These are phyloP conservation scores for Penicillium sp. DNA, from an alignment of 2,329 filamentous ascomycete genomes.

Conservation along the genomic window DNA sequence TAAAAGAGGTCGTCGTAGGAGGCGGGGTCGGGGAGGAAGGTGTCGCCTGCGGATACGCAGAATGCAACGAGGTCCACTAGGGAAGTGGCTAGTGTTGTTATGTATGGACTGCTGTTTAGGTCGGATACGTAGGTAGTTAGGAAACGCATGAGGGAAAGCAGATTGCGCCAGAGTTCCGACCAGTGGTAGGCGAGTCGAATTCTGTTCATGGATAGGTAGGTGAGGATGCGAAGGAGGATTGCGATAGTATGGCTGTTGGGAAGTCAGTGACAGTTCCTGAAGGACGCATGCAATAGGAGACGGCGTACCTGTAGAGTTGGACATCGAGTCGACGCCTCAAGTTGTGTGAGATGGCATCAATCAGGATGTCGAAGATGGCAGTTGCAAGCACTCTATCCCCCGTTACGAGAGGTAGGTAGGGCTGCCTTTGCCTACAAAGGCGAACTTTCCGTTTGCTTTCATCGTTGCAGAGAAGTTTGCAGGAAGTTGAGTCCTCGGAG, in stretches of 20 bases:
- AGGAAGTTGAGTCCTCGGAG: conserved; percentile 80
- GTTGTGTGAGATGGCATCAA: conserved; percentile 94
- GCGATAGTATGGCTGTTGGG: conserved; percentile 68
- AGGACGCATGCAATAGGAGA: not conserved
- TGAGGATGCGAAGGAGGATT: conserved; percentile 80
- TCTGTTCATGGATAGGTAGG: conserved; percentile 80
- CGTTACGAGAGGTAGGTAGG: conserved; percentile 76
- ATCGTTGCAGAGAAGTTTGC: conserved; percentile 82
- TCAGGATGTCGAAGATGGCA: conserved; percentile 80
- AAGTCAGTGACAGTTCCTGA: conserved; percentile 5
- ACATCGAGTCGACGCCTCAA: conserved; percentile 83
- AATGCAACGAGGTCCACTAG: conserved; percentile 84
- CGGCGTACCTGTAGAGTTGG: conserved; percentile 72
- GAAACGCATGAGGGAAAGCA: conserved; percentile 88
- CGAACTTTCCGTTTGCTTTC: conserved; percentile 76
- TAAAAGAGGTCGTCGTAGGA: conserved; percentile 98
- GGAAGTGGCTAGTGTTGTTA: conserved; percentile 74
- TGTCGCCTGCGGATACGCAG: conserved; percentile 83
- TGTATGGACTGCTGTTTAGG: conserved; percentile 69
- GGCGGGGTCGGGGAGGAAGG: conserved; percentile 83
- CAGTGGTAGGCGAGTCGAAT: conserved; percentile 89
- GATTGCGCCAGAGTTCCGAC: conserved; percentile 89
- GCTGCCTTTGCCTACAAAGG: conserved; percentile 86
- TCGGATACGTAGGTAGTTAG: conserved; percentile 84
- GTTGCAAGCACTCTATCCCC: conserved; percentile 75